phyloP scores from a whole-genome alignment of 106 monocot species.

The Cymbidium sinense region DNA sequence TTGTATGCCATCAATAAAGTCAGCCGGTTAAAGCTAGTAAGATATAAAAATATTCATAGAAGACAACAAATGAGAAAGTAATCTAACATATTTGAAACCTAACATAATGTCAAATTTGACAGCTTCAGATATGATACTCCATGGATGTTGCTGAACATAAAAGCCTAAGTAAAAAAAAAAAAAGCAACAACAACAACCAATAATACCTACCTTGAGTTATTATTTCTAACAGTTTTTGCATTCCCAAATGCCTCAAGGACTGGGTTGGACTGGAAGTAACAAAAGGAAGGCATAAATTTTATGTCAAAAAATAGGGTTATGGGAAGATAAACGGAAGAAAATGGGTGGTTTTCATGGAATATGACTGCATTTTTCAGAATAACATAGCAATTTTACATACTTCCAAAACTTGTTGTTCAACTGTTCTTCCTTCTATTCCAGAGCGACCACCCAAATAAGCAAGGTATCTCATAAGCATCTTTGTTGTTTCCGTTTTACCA shows the following conservation, averaged over 20 bases:
- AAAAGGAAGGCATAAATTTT: background rate
- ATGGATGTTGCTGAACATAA: background rate
- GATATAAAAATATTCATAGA: background rate
- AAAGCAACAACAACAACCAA: background rate
- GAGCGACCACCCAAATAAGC: constrained; percentile 70
- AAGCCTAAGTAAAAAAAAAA: background rate
- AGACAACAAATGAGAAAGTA: background rate
- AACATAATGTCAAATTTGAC: background rate
- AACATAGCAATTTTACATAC: constrained; percentile 15
- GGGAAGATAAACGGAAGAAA: background rate
- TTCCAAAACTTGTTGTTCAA: constrained; percentile 69
- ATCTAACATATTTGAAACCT: background rate
- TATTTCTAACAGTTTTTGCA: constrained; percentile 63
- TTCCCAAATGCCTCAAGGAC: constrained; percentile 76
- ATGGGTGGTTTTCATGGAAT: background rate
- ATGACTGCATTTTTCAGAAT: background rate
- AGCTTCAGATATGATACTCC: background rate
- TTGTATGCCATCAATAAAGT: constrained; percentile 13
- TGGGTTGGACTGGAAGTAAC: constrained; percentile 43
- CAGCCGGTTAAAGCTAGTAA: background rate
- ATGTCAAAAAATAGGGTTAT: background rate
- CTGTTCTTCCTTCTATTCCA: constrained; percentile 67
- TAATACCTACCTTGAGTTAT: constrained; percentile 48
- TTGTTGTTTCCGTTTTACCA: constrained; percentile 90
- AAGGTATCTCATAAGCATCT: constrained; percentile 89